Conservation (phyloP, 108 stramenopile genomes). For the Discostella pseudostelligera region DNA sequence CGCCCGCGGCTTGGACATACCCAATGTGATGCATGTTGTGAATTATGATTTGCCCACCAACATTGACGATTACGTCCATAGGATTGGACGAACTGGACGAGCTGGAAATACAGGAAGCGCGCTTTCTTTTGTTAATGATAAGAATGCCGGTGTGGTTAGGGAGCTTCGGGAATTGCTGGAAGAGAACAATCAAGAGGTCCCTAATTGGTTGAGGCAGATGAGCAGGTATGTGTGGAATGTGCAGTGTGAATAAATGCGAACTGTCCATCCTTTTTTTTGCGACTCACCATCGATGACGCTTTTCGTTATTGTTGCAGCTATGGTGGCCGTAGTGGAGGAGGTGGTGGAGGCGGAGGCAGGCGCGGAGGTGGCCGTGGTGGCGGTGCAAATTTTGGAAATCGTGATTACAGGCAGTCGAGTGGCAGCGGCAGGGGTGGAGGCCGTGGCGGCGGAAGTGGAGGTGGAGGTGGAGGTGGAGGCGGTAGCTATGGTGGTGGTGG, state of each 20-base stretch:
- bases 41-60: slow-evolving; percentile 95
- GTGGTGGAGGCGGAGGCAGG: slow-evolving; percentile 64
- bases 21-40: slow-evolving; percentile 95
- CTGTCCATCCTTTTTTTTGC: too few relatives aligned
- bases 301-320: too few relatives aligned
- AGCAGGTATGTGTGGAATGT: too few relatives aligned
- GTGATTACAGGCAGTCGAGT: slow-evolving; percentile 56
- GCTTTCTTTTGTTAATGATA: slow-evolving; percentile 91
- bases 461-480: slow-evolving; percentile 27
- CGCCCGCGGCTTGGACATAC: slow-evolving; percentile 96
- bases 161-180: slow-evolving; percentile 82
- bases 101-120: slow-evolving; percentile 95
- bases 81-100: slow-evolving; percentile 99
- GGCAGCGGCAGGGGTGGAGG: slow-evolving; percentile 43
- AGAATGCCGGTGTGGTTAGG: slow-evolving; percentile 75
- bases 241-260: too few relatives aligned
- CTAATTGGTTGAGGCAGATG: slow-evolving; percentile 83
- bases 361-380: slow-evolving; percentile 42
- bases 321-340: slow-evolving; percentile 55
- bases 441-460: slow-evolving; percentile 23
- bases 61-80: slow-evolving; percentile 97
- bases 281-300: too few relatives aligned
- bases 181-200: slow-evolving; percentile 86
- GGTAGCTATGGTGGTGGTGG: too few relatives aligned
- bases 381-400: slow-evolving; percentile 27